A percentile compares a stretch with the other conserved stretches of the same genome.
phyloP scores from a whole-genome alignment of 1,139 yeast genomes.

The Kodamaea alishanica region DNA sequence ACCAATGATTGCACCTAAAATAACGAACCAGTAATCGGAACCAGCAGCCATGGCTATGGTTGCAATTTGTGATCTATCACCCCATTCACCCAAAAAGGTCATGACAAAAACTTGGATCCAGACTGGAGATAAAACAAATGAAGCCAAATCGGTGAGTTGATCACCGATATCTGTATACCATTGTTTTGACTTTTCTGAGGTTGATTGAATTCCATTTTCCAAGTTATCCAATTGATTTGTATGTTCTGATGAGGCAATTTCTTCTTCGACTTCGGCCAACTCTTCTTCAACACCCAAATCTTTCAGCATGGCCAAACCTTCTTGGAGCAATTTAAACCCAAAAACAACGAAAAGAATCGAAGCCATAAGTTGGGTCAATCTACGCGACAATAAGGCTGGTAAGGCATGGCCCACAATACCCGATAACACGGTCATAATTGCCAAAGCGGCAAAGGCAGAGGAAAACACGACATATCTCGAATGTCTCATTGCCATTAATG shows the following conservation, averaged over 20 bases:
- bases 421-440: constrained; percentile 84
- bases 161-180: constrained; percentile 29
- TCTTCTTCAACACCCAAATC: constrained; percentile 90
- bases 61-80: constrained; percentile 96
- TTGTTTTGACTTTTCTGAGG: constrained; percentile 10
- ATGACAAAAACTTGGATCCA: constrained; percentile 94
- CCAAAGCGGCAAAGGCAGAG: constrained; percentile 84
- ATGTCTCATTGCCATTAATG: constrained; percentile 96
- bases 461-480: constrained; percentile 77
- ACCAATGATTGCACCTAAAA: constrained; percentile 85
- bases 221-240: constrained; percentile 52
- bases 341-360: constrained; percentile 76
- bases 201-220: constrained; percentile 8
- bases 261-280: constrained; percentile 94
- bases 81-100: constrained; percentile 99
- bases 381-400: constrained; percentile 77
- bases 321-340: constrained; percentile 71
- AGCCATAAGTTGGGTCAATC: constrained; percentile 78
- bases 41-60: constrained; percentile 99
- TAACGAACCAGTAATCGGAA: constrained; percentile 84
- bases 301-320: constrained; percentile 80
- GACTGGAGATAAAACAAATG: constrained; percentile 72
- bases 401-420: constrained; percentile 90
- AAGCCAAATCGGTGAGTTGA: constrained; percentile 49
- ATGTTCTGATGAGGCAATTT: constrained; percentile 64